Evolutionary conservation across 2,329 filamentous ascomycete species (phyloP), one percentile per base, ranked within the genome.

Genomic region (Fusarium globosum): DNA sequence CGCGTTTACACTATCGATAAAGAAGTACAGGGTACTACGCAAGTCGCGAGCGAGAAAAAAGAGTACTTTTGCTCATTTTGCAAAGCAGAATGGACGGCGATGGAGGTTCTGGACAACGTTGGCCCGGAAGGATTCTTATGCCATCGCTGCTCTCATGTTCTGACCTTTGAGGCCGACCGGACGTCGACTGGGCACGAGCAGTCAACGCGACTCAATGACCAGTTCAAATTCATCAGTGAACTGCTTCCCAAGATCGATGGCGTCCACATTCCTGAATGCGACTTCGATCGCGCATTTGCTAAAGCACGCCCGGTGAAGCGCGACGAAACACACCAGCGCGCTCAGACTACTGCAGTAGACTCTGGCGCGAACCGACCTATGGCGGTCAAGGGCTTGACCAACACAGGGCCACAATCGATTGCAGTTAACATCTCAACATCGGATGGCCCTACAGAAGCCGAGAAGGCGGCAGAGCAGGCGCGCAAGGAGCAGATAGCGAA

Each of bases 1-100:
- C 92, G 94, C 71, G 91, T 97, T 58, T 95, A 96, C 80, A 92
- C 92, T 64, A 90, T 98, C 76, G 95, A 95, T 75, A 95, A 96
- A 81, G 91, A 93, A 61, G 94, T 98, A 67, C 95, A 98, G 83
- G 91, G 92, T 21, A 92, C 94, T 65, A 93, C 94, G 21, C 91
- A 94, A 23, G 92, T 94, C 1, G 92, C 92, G 15, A 89, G 90
- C 63, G 96, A 98, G 82, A 93, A 94, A 81, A 98, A 98, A 82
- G 96, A 98, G 80, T 97, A 95, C 78, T 92, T 92, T 68, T 99
- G 96, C 83, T 86, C 88, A 38, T 89, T 90, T 64, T 99, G 96
- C 85, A 91, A 92, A 74, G 88, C 93, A 3, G 93, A 97, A 80
- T 99, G 94, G 89, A 97, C 95, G 6, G 90, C 93, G 73, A 90